Conservation (phyloP, 768 basidiomycete species). For the Lactarius akahatsu region DNA sequence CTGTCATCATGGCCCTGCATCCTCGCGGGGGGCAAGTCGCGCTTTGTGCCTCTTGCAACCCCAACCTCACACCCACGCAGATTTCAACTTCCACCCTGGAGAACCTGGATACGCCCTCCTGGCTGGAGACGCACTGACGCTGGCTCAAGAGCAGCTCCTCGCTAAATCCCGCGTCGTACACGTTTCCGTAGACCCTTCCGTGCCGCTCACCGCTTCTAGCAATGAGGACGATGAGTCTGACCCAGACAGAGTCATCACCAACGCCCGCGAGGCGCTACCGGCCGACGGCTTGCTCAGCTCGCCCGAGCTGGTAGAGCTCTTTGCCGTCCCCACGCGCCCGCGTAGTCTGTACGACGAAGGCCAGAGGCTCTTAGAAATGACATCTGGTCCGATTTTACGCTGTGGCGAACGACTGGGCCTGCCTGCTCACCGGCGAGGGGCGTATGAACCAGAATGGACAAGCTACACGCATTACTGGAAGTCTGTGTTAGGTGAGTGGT, state of each 20-base stretch:
- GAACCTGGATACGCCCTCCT: constrained; percentile 83
- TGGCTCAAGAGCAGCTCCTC: constrained; percentile 53
- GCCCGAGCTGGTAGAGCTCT: constrained; percentile 54
- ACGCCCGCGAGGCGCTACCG: constrained; percentile 57
- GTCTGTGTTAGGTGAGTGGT: constrained; percentile 63
- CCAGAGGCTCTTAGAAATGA: constrained; percentile 24
- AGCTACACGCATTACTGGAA: constrained; percentile 90
- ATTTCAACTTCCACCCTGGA: constrained; percentile 86
- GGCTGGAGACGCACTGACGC: constrained; percentile 56
- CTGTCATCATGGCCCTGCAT: constrained; percentile 70
- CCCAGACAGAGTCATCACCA: constrained; percentile 71
- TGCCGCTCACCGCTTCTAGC: constrained; percentile 36
- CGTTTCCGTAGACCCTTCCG: constrained; percentile 61
- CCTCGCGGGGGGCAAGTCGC: constrained; percentile 71
- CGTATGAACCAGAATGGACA: constrained; percentile 79
- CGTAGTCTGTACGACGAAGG: constrained; percentile 72
- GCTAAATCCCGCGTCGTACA: constrained; percentile 70
- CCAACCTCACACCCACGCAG: constrained; percentile 40
- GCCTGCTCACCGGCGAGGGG: constrained; percentile 48
- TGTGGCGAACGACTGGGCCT: constrained; percentile 53
- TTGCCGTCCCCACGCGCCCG: constrained; percentile 39
- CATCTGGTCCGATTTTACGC: background rate
- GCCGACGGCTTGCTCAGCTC: constrained; percentile 70
- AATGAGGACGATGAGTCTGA: constrained; percentile 53
- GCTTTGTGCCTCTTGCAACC: background rate